Evolutionary conservation across 2,329 filamentous ascomycete genomes (phyloP).

Genomic region (Lasiodiplodia theobromae): DNA sequence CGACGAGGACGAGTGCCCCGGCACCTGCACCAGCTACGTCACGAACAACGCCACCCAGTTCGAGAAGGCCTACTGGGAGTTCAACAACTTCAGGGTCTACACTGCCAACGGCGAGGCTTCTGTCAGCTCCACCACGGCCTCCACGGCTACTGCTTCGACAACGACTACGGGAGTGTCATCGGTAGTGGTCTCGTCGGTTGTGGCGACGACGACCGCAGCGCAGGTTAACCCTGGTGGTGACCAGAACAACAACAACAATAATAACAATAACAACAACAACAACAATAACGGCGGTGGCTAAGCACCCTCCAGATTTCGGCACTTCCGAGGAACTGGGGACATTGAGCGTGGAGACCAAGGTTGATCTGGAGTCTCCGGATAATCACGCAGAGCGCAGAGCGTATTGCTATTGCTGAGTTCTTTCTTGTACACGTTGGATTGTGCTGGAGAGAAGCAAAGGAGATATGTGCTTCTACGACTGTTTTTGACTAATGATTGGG

Average conservation of each 20-base stretch:
- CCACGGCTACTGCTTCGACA: not conserved
- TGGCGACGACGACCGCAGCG: not conserved
- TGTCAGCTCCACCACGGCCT: not conserved
- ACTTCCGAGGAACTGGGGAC: not conserved
- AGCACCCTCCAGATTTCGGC: not conserved
- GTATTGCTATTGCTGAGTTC: not conserved
- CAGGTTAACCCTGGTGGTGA: not conserved
- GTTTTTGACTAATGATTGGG: not conserved
- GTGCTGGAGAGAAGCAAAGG: not conserved
- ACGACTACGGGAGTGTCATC: not conserved
- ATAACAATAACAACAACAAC: not conserved
- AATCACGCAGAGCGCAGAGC: not conserved
- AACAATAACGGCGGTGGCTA: not conserved
- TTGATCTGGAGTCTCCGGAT: not conserved
- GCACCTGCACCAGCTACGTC: constrained; percentile 48
- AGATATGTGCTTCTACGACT: not conserved
- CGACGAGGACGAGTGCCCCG: constrained; percentile 22
- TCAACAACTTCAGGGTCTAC: constrained; percentile 36
- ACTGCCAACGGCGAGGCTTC: not conserved
- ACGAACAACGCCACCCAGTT: constrained; percentile 41
- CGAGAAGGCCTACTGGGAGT: constrained; percentile 44
- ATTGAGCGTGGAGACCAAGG: too few species aligned
- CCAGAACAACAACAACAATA: not conserved
- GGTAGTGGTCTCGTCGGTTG: not conserved
- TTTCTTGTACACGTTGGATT: not conserved